Percentiles rank a stretch among this genome's conserved stretches.
Conservation (phyloP, 1,284 basidiomycete species). For the Moniliophthora roreri region DNA sequence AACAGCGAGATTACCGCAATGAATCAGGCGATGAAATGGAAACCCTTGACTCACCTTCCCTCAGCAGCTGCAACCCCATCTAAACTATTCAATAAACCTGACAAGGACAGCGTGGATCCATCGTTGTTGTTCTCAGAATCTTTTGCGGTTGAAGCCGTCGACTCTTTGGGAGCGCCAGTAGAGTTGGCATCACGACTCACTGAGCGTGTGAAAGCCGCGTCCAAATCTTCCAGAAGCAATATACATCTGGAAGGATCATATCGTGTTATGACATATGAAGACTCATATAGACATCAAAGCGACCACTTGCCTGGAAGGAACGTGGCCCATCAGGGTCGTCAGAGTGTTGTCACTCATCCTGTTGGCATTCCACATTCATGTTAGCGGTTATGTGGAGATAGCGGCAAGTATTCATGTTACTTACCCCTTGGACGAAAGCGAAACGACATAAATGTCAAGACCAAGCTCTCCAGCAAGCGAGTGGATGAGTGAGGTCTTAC, state of each 20-base stretch:
- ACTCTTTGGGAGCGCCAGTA: slow-evolving; percentile 63
- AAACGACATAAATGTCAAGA: slow-evolving; percentile 88
- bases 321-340: slow-evolving; percentile 78
- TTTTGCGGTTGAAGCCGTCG: slow-evolving; percentile 34
- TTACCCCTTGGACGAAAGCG: slow-evolving; percentile 80
- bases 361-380: slow-evolving; percentile 11
- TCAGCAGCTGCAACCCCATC: slow-evolving; percentile 87
- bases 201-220: slow-evolving; percentile 82
- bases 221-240: slow-evolving; percentile 83
- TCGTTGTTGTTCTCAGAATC: slow-evolving; percentile 52
- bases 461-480: slow-evolving; percentile 83
- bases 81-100: slow-evolving; percentile 79
- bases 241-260: slow-evolving; percentile 61
- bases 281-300: slow-evolving; percentile 17
- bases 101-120: slow-evolving; percentile 79
- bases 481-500: slow-evolving; percentile 83
- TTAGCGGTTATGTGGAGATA: slow-evolving; percentile 8
- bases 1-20: too few species aligned
- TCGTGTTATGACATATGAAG: slow-evolving; percentile 15
- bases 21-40: too few species aligned
- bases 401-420: slow-evolving; percentile 20
- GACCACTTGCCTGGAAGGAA: slow-evolving; percentile 67
- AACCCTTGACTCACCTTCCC: slow-evolving; percentile 77
- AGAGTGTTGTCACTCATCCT: slow-evolving; percentile 88
- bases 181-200: slow-evolving; percentile 77